phyloP scores from a whole-genome alignment of 331 rosid genomes.

The Quercus tomentella region DNA sequence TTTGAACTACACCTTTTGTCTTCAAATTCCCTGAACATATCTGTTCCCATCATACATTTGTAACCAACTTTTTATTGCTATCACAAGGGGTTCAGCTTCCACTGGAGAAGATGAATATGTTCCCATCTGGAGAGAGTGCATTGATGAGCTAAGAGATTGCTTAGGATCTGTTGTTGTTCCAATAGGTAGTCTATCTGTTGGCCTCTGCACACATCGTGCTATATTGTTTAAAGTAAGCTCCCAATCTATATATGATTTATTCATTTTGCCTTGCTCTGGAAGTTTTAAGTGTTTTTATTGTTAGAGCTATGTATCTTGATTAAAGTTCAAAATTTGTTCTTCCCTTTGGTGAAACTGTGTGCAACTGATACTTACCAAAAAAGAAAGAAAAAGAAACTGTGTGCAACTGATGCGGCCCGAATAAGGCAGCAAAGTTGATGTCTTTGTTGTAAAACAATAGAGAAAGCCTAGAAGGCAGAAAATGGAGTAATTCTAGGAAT shows the following conservation, averaged over 20 bases:
- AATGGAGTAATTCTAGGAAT: too few relatives aligned
- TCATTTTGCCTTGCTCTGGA: not conserved
- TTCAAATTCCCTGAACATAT: conserved; percentile 16
- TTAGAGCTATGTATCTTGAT: not conserved
- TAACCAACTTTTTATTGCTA: conserved; percentile 41
- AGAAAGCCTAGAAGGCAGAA: too few relatives aligned
- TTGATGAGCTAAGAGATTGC: conserved; percentile 74
- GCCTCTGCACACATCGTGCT: conserved; percentile 98
- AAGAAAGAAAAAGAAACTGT: not conserved
- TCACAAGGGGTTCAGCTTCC: conserved; percentile 86
- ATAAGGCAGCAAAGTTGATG: too few relatives aligned
- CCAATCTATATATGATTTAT: not conserved
- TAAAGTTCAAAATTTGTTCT: not conserved
- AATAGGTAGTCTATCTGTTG: conserved; percentile 83
- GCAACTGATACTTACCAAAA: too few relatives aligned
- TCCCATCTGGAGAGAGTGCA: conserved; percentile 78
- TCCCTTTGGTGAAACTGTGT: not conserved
- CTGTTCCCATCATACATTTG: conserved; percentile 15
- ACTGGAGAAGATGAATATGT: conserved; percentile 62
- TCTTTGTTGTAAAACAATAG: too few relatives aligned
- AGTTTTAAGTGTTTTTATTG: not conserved
- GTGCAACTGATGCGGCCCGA: too few relatives aligned
- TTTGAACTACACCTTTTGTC: conserved; percentile 19
- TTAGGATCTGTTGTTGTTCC: conserved; percentile 95
- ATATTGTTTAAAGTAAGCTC: conserved; percentile 85